A percentile compares a stretch with the other conserved stretches of the same genome.
Conservation (phyloP, 768 basidiomycete species). For the Termitomyces sp. region DNA sequence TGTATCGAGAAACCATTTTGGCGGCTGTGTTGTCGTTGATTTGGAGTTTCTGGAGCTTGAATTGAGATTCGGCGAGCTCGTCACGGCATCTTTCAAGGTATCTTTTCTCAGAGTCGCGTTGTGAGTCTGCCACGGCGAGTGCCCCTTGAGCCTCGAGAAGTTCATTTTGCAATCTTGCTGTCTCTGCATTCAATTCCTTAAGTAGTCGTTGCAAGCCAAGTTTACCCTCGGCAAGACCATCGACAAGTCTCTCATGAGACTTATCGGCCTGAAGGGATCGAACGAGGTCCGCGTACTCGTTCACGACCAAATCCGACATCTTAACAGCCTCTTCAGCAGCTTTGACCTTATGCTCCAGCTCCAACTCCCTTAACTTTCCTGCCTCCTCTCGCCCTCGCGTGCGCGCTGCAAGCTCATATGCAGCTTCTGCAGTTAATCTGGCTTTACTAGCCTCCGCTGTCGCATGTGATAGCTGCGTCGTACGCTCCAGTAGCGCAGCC, state of each 20-base stretch:
- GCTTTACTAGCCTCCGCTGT: slow-evolving; percentile 40
- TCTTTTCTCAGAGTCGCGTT: slow-evolving; percentile 42
- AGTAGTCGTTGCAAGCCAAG: slow-evolving; percentile 42
- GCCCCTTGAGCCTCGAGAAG: slow-evolving; percentile 37
- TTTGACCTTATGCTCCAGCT: slow-evolving; percentile 38
- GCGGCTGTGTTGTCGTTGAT: slow-evolving; percentile 72
- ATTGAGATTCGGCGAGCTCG: slow-evolving; percentile 39
- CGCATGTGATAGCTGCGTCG: slow-evolving; percentile 37
- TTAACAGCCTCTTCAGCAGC: slow-evolving; percentile 51
- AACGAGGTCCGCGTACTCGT: slow-evolving; percentile 74
- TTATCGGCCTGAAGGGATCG: slow-evolving; percentile 50
- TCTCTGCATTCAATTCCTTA: slow-evolving; percentile 43
- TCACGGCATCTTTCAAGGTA: slow-evolving; percentile 34
- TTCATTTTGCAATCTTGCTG: slow-evolving; percentile 38
- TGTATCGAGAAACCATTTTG: slow-evolving; percentile 82
- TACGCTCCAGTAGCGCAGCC: slow-evolving; percentile 42
- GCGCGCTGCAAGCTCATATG: slow-evolving; percentile 50
- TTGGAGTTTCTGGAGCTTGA: slow-evolving; percentile 49
- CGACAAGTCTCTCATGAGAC: slow-evolving; percentile 18
- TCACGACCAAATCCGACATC: slow-evolving; percentile 60
- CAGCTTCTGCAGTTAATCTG: slow-evolving; percentile 38
- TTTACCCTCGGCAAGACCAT: slow-evolving; percentile 44
- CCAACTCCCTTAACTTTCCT: slow-evolving; percentile 39
- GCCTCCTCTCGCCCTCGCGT: slow-evolving; percentile 54
- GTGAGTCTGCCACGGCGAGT: slow-evolving; percentile 34